Conservation (phyloP, 2,329 filamentous ascomycete genomes). For the Pseudogymnoascus sp. region DNA sequence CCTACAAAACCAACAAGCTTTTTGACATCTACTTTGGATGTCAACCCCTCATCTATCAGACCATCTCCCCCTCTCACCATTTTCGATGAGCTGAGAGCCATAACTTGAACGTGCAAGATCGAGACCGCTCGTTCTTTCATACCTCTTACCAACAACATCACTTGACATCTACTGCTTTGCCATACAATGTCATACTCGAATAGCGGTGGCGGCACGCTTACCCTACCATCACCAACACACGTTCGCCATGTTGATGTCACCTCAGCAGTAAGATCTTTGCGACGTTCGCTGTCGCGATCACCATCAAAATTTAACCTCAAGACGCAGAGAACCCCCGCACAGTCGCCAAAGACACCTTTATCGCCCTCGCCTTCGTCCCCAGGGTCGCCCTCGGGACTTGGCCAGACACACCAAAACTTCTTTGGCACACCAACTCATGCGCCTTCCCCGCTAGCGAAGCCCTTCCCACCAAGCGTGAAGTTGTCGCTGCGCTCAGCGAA, state of each 20-base stretch:
- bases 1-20: not conserved
- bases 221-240: slow-evolving; percentile 78
- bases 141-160: not conserved
- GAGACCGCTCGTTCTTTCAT: slow-evolving; percentile 6
- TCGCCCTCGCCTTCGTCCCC: slow-evolving; percentile 49
- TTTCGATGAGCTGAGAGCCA: slow-evolving; percentile 1
- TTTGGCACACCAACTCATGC: slow-evolving; percentile 30
- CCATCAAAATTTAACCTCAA: slow-evolving; percentile 77
- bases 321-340: slow-evolving; percentile 29
- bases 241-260: slow-evolving; percentile 75
- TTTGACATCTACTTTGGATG: slow-evolving; percentile 3
- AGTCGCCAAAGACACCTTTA: slow-evolving; percentile 46
- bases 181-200: slow-evolving; percentile 45
- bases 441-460: slow-evolving; percentile 50
- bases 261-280: slow-evolving; percentile 70
- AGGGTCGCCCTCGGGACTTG: slow-evolving; percentile 38
- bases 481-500: slow-evolving; percentile 56
- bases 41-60: not conserved
- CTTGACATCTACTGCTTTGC: not conserved
- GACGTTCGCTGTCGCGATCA: slow-evolving; percentile 85
- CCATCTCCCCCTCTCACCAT: slow-evolving; percentile 1
- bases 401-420: slow-evolving; percentile 10
- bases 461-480: slow-evolving; percentile 57
- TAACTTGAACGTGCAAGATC: slow-evolving; percentile 1
- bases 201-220: slow-evolving; percentile 64